Conservation (phyloP, 2,329 filamentous ascomycete species). For the Trichoderma cornu-damae region DNA sequence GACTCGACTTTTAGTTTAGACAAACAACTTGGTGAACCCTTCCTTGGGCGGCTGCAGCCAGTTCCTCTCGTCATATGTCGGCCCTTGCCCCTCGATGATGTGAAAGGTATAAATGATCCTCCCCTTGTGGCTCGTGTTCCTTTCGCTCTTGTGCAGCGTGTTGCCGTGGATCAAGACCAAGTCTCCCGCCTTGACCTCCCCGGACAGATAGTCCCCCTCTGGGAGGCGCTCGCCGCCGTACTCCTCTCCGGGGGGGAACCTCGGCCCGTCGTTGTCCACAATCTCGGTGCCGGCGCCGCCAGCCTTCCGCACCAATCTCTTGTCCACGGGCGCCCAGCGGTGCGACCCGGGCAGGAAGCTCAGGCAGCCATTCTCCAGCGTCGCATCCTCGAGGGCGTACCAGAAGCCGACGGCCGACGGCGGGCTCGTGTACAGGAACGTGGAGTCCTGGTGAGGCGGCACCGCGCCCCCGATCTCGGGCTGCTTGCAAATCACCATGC, state of each 20-base stretch:
- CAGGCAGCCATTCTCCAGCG: slow-evolving; percentile 78
- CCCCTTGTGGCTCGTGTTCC: slow-evolving; percentile 78
- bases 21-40: slow-evolving; percentile 69
- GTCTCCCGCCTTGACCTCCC: slow-evolving; percentile 85
- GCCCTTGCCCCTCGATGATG: slow-evolving; percentile 74
- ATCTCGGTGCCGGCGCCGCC: slow-evolving; percentile 60
- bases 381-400: slow-evolving; percentile 94
- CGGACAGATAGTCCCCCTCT: slow-evolving; percentile 60
- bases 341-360: slow-evolving; percentile 83
- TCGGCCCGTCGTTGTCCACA: slow-evolving; percentile 60
- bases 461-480: slow-evolving; percentile 92
- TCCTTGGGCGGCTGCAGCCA: slow-evolving; percentile 83
- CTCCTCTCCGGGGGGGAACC: slow-evolving; percentile 53
- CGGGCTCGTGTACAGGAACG: slow-evolving; percentile 85
- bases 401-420: slow-evolving; percentile 92
- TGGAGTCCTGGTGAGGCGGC: slow-evolving; percentile 84
- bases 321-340: slow-evolving; percentile 61
- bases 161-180: slow-evolving; percentile 95
- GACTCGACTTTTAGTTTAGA: slow-evolving; percentile 26
- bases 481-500: slow-evolving; percentile 98
- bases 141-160: slow-evolving; percentile 91
- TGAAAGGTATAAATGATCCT: slow-evolving; percentile 98
- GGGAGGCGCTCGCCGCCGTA: slow-evolving; percentile 42
- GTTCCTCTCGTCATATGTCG: slow-evolving; percentile 77
- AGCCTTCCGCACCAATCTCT: slow-evolving; percentile 67